Evolutionary conservation across 1,284 basidiomycete genomes (phyloP).

Genomic region (Peniophora sp.): DNA sequence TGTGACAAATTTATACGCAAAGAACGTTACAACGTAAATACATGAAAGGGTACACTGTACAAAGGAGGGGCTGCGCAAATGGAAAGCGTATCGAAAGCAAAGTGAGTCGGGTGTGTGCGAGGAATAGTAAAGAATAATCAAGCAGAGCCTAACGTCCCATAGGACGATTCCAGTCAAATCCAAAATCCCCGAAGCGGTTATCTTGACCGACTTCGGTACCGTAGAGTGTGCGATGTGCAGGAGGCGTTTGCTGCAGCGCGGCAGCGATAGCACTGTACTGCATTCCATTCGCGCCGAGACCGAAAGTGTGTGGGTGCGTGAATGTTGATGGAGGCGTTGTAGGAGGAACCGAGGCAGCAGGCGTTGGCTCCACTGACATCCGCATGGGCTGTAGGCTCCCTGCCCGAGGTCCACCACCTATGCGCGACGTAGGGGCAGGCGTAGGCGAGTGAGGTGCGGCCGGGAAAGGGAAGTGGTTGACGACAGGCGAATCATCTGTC

Average conservation of each 20-base stretch:
- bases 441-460: conserved; percentile 67
- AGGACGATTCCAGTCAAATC: conserved; percentile 45
- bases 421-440: conserved; percentile 29
- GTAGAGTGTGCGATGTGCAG: conserved; percentile 58
- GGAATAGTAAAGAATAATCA: conserved; percentile 6
- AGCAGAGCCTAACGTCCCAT: not conserved
- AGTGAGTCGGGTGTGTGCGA: not conserved
- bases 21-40: not conserved
- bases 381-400: not conserved
- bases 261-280: conserved; percentile 10
- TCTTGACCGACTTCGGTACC: conserved; percentile 70
- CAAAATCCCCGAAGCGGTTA: conserved; percentile 75
- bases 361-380: not conserved
- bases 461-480: conserved; percentile 49
- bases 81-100: no score
- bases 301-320: no score
- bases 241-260: conserved; percentile 23
- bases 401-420: not conserved
- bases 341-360: not conserved
- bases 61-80: no score
- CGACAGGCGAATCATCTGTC: conserved; percentile 18
- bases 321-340: no score
- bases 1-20: no score
- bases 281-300: conserved; percentile 14
- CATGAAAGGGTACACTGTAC: no score